Evolutionary conservation across 257 asterid genomes (phyloP).

Genomic region (Buddleja alternifolia): DNA sequence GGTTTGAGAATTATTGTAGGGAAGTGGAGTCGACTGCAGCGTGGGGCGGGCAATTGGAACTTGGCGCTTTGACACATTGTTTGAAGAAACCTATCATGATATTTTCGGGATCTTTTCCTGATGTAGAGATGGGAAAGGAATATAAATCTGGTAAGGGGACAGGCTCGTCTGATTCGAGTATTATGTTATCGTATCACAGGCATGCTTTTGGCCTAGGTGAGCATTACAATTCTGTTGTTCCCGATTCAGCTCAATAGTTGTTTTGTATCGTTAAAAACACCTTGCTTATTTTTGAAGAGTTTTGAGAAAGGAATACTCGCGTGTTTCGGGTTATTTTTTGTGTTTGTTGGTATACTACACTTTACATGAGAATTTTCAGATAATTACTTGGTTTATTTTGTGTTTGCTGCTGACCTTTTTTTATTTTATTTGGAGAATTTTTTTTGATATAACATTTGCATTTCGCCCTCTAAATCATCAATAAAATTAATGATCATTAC

Average conservation of each 20-base stretch:
- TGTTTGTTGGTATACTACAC: neutral
- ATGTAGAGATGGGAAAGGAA: conserved; percentile 99
- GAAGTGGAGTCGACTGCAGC: conserved; percentile 91
- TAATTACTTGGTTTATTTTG: neutral
- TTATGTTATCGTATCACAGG: conserved; percentile 80
- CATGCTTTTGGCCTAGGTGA: conserved; percentile 98
- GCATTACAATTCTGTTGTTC: conserved; percentile 92
- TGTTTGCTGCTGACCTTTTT: neutral
- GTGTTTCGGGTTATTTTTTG: neutral
- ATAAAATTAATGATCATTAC: too few relatives aligned
- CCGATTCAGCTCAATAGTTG: conserved; percentile 36
- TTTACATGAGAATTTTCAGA: neutral
- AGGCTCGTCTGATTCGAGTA: conserved; percentile 44
- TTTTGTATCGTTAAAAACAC: neutral
- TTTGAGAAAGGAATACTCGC: neutral
- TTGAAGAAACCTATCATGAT: conserved; percentile 80
- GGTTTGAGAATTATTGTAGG: conserved; percentile 80
- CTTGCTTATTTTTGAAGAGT: neutral
- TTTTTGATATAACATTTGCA: too few relatives aligned
- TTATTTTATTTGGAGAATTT: neutral
- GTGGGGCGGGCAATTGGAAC: conserved; percentile 99
- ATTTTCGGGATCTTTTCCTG: conserved; percentile 92
- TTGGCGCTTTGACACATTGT: conserved; percentile 89
- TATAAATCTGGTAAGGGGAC: conserved; percentile 53
- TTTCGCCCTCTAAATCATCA: too few relatives aligned